A percentile compares a stretch with the other conserved stretches of the same genome.
phyloP scores from a whole-genome alignment of 176 grass and related monocot species.

The Avena eriantha region DNA sequence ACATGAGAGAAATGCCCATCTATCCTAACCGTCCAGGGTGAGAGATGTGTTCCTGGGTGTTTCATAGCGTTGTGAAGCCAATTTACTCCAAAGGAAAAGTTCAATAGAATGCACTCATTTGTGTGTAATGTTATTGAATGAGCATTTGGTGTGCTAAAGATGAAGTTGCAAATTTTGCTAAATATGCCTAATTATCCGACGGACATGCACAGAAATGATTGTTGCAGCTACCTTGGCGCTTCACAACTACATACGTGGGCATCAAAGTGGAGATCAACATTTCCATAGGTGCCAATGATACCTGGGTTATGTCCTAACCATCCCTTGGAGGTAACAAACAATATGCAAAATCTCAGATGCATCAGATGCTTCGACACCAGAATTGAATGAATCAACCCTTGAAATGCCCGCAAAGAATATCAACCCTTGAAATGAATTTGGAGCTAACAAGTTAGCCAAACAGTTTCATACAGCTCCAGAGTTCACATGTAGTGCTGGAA shows the following conservation, averaged over 20 bases:
- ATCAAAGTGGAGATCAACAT: neutral
- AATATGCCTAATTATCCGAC: neutral
- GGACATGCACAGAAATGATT: neutral
- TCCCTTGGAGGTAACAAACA: neutral
- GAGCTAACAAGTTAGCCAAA: constrained; percentile 1
- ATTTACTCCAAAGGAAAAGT: constrained; percentile 9
- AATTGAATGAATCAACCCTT: neutral
- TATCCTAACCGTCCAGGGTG: neutral
- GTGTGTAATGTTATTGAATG: neutral
- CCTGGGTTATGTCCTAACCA: neutral
- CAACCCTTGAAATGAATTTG: neutral
- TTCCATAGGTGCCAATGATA: neutral
- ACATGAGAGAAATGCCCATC: too few species aligned
- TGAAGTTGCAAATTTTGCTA: neutral
- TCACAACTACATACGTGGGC: neutral
- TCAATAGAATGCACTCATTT: neutral
- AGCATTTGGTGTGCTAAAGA: neutral
- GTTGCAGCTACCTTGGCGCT: neutral
- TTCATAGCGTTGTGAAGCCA: neutral
- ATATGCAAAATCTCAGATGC: neutral
- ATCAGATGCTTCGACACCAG: neutral
- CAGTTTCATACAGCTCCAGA: constrained; percentile 3
- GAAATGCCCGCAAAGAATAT: neutral
- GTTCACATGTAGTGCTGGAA: neutral
- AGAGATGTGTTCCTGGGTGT: neutral